Base-by-base conservation (phyloP, 495 filamentous ascomycete species). In the Penicillium fimorum region DNA sequence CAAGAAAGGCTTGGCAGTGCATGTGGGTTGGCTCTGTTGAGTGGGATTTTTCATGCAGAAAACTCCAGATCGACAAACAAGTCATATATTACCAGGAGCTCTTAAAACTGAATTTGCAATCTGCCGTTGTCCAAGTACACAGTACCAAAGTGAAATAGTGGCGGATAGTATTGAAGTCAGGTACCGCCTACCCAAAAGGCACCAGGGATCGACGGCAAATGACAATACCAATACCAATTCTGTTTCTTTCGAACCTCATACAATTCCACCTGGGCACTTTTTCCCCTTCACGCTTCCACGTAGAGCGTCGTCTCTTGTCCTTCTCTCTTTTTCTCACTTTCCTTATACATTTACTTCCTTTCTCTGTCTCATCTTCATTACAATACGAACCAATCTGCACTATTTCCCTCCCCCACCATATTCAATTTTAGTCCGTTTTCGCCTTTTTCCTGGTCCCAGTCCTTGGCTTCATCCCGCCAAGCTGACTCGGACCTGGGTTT, bases 381-480 rank as follows among this genome's bases (percentile, higher is more conserved):
- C 29, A 37, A 41, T 13, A 20, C 54, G 5, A 47, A 3, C 17
- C 25, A 32, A 9, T 32, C 35, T 38, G 7, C 49, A 45, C 44
- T 40, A 52, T 50, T 38, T 48, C 9, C 17, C 5, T 27, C 25
- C 20, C 35, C 33, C 33, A 30, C 27, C 50, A 25, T 42, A 43
- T 56, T 32, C 55, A 47, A 50, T 27, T 35, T 48, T 41, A 44
- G 47, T 53, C 49, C 40, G 45, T 30, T 55, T 45, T 40, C 54
- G 49, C 57, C 46, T 61, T 44, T 51, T 50, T 57, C 58, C 76
- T 76, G 76, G 76, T 79, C 73, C 74, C 65, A 76, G 76, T 79
- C 74, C 73, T 79, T 76, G 75, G 74, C 76, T 76, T 56, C 52
- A 63, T 73, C 67, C 67, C 71, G 78, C 77, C 77, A 79, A 79